Base-by-base conservation (phyloP, 805 yeast genomes). In the Saturnispora quitensis region DNA sequence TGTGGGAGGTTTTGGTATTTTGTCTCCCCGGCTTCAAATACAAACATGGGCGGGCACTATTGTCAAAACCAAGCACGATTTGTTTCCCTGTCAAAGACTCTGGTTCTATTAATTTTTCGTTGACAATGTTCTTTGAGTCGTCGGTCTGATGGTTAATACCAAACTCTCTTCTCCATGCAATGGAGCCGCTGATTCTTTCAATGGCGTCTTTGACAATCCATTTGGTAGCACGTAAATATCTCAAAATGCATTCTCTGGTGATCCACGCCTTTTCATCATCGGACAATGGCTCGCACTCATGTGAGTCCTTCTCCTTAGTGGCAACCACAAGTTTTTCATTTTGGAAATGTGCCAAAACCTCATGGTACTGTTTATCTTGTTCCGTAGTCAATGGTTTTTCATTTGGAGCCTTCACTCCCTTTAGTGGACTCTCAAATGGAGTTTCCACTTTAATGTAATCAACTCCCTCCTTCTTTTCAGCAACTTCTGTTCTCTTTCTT, bases 11-110 rank as follows among this genome's bases (percentile, higher is more conserved):
- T 62, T 88, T 87, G 15, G 99, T 93, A 70, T 93, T 93, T 69
- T 93, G 99, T 64, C 96, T 79, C 13, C 98, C 98, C 0, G 96
- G 95, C 66, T 87, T 86, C 65, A 93, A 74, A 66, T 91, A 91
- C 35, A 93, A 71, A 62, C 97, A 91, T 4, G 99, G 98, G 64
- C 99, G 80, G 24, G 84, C 77, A 62, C 86, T 89, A 60, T 84
- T 85, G 63, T 93, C 99, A 64, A 73, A 93, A 22, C 99, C 99
- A 45, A 93, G 71, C 49, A 91, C 82, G 24, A 91, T 84, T 68
- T 91, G 89, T 67, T 93, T 93, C 52, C 99, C 99, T 0, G 95
- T 84, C 64, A 81, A 90, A 66, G 87, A 86, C 70, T 93, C 97
- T 1, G 68, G 74, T 0, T 78, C 66, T 13, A 79, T 76, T 20